Conservation (phyloP, 2,329 filamentous ascomycete genomes). For the Penicillium sp. region DNA sequence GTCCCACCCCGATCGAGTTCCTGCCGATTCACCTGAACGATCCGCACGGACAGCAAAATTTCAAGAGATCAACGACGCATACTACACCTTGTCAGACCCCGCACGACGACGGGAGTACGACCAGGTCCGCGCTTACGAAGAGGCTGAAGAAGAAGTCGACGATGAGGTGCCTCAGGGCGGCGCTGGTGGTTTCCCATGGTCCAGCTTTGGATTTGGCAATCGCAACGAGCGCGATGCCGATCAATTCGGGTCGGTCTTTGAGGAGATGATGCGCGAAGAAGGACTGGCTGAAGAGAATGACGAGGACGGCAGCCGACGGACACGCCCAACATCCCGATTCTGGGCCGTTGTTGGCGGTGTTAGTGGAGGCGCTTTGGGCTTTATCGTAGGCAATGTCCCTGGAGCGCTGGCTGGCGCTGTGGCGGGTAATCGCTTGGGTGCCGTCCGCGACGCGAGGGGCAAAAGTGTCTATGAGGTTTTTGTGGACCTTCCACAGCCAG, state of each 20-base stretch:
- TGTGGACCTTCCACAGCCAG: conserved; percentile 76
- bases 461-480: conserved; percentile 96
- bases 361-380: conserved; percentile 85
- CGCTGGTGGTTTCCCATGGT: conserved; percentile 70
- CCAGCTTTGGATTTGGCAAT: conserved; percentile 61
- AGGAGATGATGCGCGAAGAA: conserved; percentile 87
- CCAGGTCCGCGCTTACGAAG: conserved; percentile 58
- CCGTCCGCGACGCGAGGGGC: conserved; percentile 81
- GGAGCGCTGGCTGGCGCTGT: conserved; percentile 87
- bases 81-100: conserved; percentile 83
- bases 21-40: conserved; percentile 79
- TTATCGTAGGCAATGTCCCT: conserved; percentile 90
- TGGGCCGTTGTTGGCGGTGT: conserved; percentile 83
- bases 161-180: conserved; percentile 50
- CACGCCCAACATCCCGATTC: conserved; percentile 66
- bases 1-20: conserved; percentile 88
- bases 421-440: conserved; percentile 87
- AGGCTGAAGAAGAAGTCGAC: conserved; percentile 45
- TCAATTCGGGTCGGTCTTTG: conserved; percentile 84
- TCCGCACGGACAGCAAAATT: conserved; percentile 78
- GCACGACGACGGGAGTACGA: conserved; percentile 81
- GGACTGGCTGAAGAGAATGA: conserved; percentile 71
- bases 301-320: conserved; percentile 43
- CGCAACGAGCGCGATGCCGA: conserved; percentile 52
- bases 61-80: conserved; percentile 89